Conservation (phyloP, 805 yeast genomes). For the Zygosaccharomyces bailii region DNA sequence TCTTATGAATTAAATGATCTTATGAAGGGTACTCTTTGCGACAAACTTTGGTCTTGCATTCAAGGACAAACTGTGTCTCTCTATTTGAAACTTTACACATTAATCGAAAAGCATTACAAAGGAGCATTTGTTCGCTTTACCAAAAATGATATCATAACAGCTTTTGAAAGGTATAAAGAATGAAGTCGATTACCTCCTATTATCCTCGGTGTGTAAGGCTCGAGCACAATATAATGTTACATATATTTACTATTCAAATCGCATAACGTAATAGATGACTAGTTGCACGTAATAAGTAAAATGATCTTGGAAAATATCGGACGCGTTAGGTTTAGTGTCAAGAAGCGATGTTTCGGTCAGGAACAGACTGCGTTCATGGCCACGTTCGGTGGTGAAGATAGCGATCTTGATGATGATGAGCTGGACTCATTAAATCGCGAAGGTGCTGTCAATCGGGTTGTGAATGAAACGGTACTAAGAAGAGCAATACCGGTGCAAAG, state of each 20-base stretch:
- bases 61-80: slow-evolving; percentile 59
- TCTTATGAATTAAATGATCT: slow-evolving; percentile 23
- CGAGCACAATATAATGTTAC: neutral
- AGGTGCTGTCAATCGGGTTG: slow-evolving; percentile 35
- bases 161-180: slow-evolving; percentile 41
- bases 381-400: slow-evolving; percentile 9
- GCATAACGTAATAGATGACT: slow-evolving; percentile 3
- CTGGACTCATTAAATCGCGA: slow-evolving; percentile 33
- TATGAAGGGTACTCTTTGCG: slow-evolving; percentile 45
- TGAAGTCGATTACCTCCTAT: slow-evolving; percentile 1
- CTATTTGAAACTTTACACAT: slow-evolving; percentile 50
- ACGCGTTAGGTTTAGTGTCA: neutral
- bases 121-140: slow-evolving; percentile 51
- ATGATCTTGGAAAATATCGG: neutral
- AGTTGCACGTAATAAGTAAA: neutral
- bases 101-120: slow-evolving; percentile 54
- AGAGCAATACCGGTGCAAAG: slow-evolving; percentile 36
- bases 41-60: slow-evolving; percentile 65
- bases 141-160: slow-evolving; percentile 53
- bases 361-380: slow-evolving; percentile 12
- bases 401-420: slow-evolving; percentile 34
- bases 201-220: too few relatives aligned
- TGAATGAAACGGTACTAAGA: slow-evolving; percentile 32
- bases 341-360: neutral
- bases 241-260: neutral